Evolutionary conservation across 1,284 basidiomycete species (phyloP).

Genomic region (Trametes versicolor): DNA sequence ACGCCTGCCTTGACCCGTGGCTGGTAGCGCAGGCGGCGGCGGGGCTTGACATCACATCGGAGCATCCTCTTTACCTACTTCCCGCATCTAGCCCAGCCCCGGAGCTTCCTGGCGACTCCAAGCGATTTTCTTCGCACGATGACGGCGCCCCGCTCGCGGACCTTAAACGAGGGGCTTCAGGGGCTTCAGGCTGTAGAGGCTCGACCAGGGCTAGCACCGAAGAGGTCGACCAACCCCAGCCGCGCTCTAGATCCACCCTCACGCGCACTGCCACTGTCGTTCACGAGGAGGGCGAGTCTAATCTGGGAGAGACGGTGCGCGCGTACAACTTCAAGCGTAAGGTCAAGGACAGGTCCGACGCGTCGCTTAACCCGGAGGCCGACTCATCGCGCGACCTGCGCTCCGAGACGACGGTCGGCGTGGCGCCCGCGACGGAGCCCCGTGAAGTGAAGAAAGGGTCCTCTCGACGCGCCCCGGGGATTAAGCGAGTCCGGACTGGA

Average conservation of each 20-base stretch:
- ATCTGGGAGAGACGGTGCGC: neutral
- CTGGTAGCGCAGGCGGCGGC: constrained; percentile 46
- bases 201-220: neutral
- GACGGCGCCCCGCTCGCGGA: neutral
- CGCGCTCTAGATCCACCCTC: neutral
- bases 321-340: constrained; percentile 31
- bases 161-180: neutral
- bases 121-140: neutral
- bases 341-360: constrained; percentile 24
- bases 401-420: neutral
- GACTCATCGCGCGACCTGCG: neutral
- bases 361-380: constrained; percentile 18
- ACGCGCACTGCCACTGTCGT: neutral
- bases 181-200: constrained; percentile 40
- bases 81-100: neutral
- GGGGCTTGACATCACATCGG: neutral
- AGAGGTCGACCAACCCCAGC: neutral
- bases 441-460: neutral
- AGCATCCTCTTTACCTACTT: neutral
- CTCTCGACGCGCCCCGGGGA: neutral
- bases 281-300: neutral
- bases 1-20: constrained; percentile 75
- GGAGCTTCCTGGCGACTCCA: neutral
- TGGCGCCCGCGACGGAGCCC: neutral
- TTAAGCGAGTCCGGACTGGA: constrained; percentile 8